Base-by-base conservation (phyloP, 2,329 filamentous ascomycete genomes). In the Xylariaceae sp. region DNA sequence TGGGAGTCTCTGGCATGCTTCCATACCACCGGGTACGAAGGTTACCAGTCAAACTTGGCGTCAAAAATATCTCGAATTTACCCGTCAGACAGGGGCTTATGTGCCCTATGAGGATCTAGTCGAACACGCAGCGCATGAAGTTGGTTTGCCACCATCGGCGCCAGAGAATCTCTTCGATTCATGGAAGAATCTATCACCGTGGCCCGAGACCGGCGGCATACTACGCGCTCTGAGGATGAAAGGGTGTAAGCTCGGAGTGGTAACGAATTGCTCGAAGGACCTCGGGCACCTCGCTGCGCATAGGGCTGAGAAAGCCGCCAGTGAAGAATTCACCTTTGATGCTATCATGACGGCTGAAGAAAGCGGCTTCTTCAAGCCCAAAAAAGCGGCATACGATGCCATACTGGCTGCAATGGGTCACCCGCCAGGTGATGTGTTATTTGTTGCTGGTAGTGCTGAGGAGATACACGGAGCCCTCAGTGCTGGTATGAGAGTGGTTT, bases 351-450 rank as follows among this genome's bases (percentile, higher is more conserved):
- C 61, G 4, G 61, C 61, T 7, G 61, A 63, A 18, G 56, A 63
- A 41, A 63, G 56, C n/a, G 61, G 58, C 11, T 59, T 55, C 10
- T 63, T 61, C 18, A 63, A 63, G 51, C 61, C 61, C 15, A 59
- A 53, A 2, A 57, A 51, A 30, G 53, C 45, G 2, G 61, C 61
- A 1, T 63, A 63, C 30, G 48, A 57, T 47, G 59, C 56, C 13
- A 51, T 61, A 8, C 30, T 63, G 9, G 4, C 34, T 30, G 13
- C 4, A 3, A 15, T 63, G 2, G 44, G 30, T 7, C 47, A 61
- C 4, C 34, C 51, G 9, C 11, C 55, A 8, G 7, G 49, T 6
- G 61, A 63, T 1, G 59, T 53, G 44, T 44, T 63, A 8, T 63
- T 63, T 11, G 61, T 63, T 49, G 58, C 59, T n/a, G 61, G 61